Conservation (phyloP, 345 rosid species). For the Brassica napus region DNA sequence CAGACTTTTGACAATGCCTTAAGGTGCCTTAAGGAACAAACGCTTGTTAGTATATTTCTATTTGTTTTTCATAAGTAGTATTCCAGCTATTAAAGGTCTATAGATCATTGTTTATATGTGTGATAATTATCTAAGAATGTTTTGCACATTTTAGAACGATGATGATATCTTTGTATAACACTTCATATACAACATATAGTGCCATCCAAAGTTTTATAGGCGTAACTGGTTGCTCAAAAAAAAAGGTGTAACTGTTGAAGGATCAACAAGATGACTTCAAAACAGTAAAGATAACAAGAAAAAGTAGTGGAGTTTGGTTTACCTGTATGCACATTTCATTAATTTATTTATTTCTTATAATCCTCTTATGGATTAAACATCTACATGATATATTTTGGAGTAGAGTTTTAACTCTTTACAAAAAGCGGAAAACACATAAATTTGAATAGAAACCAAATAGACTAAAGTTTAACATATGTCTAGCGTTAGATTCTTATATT, state of each 20-base stretch:
- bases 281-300: neutral
- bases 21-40: constrained; percentile 51
- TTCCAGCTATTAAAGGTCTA: neutral
- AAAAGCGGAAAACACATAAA: neutral
- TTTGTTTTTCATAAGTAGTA: neutral
- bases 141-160: neutral
- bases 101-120: neutral
- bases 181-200: neutral
- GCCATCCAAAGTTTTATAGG: neutral
- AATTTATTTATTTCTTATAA: neutral
- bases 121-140: neutral
- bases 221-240: too few relatives aligned
- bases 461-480: neutral
- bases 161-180: neutral
- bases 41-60: neutral
- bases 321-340: neutral
- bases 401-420: neutral
- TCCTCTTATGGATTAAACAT: neutral
- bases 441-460: neutral
- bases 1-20: constrained; percentile 63
- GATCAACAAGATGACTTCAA: constrained; percentile 3
- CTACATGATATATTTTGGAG: neutral
- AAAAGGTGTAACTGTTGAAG: neutral
- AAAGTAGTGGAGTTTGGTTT: neutral
- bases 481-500: neutral